phyloP scores from a whole-genome alignment of 1,139 yeast genomes.

The Geotrichum candidum region DNA sequence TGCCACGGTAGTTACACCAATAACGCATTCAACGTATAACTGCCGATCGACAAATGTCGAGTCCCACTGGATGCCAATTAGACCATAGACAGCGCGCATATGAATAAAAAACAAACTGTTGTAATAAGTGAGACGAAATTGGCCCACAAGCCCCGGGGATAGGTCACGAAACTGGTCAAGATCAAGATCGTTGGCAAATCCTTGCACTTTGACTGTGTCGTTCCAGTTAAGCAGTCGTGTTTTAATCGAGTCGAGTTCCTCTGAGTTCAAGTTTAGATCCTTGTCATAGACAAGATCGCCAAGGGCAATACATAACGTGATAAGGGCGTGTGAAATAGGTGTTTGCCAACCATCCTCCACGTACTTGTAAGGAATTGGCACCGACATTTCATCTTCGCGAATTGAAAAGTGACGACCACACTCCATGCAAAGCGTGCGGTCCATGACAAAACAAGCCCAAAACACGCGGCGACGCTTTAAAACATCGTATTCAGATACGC shows the following conservation, averaged over 20 bases:
- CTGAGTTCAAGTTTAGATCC: constrained; percentile 21
- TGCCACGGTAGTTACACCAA: constrained; percentile 31
- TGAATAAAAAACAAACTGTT: constrained; percentile 14
- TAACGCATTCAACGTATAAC: constrained; percentile 19
- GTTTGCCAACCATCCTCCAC: constrained; percentile 53
- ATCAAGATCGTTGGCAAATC: constrained; percentile 18
- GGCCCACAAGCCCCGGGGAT: constrained; percentile 19
- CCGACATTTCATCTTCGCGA: constrained; percentile 37
- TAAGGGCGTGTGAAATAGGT: constrained; percentile 40
- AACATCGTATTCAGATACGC: constrained; percentile 39
- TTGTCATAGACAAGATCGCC: constrained; percentile 21
- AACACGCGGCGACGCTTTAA: constrained; percentile 50
- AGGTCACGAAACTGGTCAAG: constrained; percentile 12
- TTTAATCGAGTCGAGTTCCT: constrained; percentile 16
- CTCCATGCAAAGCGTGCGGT: constrained; percentile 50
- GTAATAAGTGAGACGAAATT: constrained; percentile 18
- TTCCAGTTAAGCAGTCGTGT: constrained; percentile 20
- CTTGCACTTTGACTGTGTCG: constrained; percentile 16
- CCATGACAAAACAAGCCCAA: constrained; percentile 55
- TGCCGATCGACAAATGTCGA: constrained; percentile 3
- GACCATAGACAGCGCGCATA: constrained; percentile 17
- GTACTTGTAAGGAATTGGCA: constrained; percentile 36
- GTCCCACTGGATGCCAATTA: constrained; percentile 16
- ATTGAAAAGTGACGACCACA: constrained; percentile 47
- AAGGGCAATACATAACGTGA: constrained; percentile 24